phyloP scores from a whole-genome alignment of 345 rosid species.

The Lepidium africanum region DNA sequence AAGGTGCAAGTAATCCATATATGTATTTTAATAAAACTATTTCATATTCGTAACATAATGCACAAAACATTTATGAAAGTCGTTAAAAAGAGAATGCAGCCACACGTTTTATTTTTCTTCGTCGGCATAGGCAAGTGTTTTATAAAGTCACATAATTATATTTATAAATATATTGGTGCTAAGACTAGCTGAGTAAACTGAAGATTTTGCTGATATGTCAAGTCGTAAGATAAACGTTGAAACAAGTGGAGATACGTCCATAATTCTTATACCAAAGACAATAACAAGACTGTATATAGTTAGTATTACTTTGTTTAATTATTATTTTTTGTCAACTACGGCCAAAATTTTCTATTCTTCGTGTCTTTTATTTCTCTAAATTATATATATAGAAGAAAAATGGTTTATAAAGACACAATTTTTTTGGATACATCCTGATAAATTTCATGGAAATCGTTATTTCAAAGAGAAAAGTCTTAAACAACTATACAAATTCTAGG shows the following conservation, averaged over 20 bases:
- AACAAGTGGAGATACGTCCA: neutral
- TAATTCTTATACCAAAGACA: slow-evolving; percentile 2
- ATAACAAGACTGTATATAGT: neutral
- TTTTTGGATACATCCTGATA: slow-evolving; percentile 5
- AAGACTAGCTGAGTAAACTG: neutral
- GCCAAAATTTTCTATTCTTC: neutral
- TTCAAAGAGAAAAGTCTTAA: slow-evolving; percentile 17
- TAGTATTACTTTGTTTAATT: no score
- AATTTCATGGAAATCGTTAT: neutral
- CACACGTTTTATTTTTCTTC: neutral
- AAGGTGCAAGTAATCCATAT: neutral
- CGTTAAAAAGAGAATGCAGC: neutral
- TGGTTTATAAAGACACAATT: neutral
- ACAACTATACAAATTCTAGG: slow-evolving; percentile 1
- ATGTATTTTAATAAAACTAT: neutral
- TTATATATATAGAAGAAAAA: neutral
- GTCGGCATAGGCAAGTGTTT: neutral
- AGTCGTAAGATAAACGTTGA: neutral
- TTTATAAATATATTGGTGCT: neutral
- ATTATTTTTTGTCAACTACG: neutral
- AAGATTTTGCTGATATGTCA: neutral
- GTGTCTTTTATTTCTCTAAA: neutral
- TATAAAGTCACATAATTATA: neutral
- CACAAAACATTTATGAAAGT: neutral
- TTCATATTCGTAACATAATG: neutral